These are phyloP conservation scores for Hibiscus mutabilis DNA, from an alignment of 345 rosid species.

Conservation along the genomic window DNA sequence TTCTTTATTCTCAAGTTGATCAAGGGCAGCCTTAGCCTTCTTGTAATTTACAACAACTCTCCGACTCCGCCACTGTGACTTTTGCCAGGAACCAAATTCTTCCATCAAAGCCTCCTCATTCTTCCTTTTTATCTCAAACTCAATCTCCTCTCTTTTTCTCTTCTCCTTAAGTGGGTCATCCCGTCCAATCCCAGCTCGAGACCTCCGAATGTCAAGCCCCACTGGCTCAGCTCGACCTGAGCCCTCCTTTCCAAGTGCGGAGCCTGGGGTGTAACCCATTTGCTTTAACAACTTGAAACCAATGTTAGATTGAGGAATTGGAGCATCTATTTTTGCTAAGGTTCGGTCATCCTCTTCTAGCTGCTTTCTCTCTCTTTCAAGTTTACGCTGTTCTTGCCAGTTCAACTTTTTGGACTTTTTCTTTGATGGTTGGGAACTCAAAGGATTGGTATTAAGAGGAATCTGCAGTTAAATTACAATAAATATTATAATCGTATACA, in stretches of 20 bases:
- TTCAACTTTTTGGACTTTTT: conserved; percentile 55
- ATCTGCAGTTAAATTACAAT: conserved; percentile 30
- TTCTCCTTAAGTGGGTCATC: conserved; percentile 84
- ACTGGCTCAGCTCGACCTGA: conserved; percentile 69
- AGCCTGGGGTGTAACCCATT: conserved; percentile 96
- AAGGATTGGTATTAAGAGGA: conserved; percentile 20
- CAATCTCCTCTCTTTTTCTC: conserved; percentile 62
- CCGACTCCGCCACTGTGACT: conserved; percentile 67
- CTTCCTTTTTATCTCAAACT: conserved; percentile 41
- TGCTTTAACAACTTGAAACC: conserved; percentile 86
- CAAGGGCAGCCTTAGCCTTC: conserved; percentile 84
- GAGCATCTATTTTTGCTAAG: conserved; percentile 58
- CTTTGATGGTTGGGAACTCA: conserved; percentile 36
- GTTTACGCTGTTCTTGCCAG: conserved; percentile 68
- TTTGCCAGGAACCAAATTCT: conserved; percentile 78
- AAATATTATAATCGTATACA: neutral
- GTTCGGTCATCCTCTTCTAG: conserved; percentile 73
- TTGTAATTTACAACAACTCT: conserved; percentile 58
- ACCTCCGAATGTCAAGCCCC: conserved; percentile 70
- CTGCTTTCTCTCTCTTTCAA: conserved; percentile 70
- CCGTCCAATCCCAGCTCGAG: conserved; percentile 80
- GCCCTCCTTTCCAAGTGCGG: conserved; percentile 74
- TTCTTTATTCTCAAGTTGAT: conserved; percentile 80
- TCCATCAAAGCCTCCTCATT: conserved; percentile 60
- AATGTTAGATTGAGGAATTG: conserved; percentile 74